Percentiles rank a stretch among this genome's conserved stretches.
These are phyloP conservation scores for Micromonas pusilla DNA, from an alignment of 139 green algal species.

Conservation along the genomic window DNA sequence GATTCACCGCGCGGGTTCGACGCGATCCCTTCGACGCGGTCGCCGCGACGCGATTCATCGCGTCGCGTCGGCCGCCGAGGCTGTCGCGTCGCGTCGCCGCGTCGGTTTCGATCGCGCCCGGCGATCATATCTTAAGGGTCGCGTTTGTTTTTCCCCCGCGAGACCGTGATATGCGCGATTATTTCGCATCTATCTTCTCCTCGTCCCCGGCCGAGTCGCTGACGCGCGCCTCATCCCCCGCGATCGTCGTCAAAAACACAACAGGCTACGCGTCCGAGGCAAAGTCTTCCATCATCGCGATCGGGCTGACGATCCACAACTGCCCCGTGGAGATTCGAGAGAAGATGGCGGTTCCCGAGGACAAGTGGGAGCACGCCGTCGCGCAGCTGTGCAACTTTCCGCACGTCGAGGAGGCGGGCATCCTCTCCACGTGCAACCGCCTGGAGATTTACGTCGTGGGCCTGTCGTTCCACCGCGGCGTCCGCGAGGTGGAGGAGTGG, in stretches of 20 bases:
- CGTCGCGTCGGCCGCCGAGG: too few species aligned
- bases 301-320: constrained; percentile 93
- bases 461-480: constrained; percentile 84
- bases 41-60: too few species aligned
- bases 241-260: background rate
- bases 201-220: background rate
- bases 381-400: constrained; percentile 84
- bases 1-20: background rate
- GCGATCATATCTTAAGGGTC: too few species aligned
- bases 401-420: constrained; percentile 95
- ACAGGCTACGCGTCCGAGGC: constrained; percentile 15
- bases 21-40: background rate
- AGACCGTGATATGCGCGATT: too few species aligned
- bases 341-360: constrained; percentile 91
- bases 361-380: constrained; percentile 89
- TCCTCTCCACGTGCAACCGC: constrained; percentile 97
- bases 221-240: background rate
- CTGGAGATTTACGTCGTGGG: constrained; percentile 98
- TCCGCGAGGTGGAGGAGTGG: constrained; percentile 96
- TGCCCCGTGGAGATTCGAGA: constrained; percentile 92
- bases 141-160: too few species aligned
- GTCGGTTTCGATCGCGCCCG: too few species aligned
- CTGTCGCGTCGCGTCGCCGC: too few species aligned
- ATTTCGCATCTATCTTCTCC: background rate
- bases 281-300: constrained; percentile 92